Evolutionary conservation across 495 filamentous ascomycete genomes (phyloP).

Genomic region (Podospora anserina): DNA sequence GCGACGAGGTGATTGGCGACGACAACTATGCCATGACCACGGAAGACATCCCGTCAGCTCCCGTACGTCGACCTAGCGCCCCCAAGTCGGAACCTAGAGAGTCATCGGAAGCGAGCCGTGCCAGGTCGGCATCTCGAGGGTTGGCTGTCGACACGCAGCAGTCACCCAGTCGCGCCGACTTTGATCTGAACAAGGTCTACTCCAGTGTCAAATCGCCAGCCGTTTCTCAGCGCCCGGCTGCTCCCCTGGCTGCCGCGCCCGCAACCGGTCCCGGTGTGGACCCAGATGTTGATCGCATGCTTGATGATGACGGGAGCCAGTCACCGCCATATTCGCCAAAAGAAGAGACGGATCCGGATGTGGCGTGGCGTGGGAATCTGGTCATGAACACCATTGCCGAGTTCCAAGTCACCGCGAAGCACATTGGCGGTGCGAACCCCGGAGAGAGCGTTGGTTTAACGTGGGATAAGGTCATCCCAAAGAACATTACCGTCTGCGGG

Average conservation of each 20-base stretch:
- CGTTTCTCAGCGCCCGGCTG: conserved; percentile 40
- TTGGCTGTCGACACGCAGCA: conserved; percentile 52
- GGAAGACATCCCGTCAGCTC: conserved; percentile 41
- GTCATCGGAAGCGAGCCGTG: conserved; percentile 20
- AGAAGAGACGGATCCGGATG: conserved; percentile 48
- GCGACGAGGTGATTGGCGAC: conserved; percentile 83
- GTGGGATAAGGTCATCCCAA: conserved; percentile 66
- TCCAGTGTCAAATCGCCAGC: conserved; percentile 62
- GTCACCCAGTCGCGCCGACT: conserved; percentile 50
- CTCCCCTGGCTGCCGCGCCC: conserved; percentile 44
- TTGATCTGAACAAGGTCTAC: conserved; percentile 71
- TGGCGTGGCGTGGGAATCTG: conserved; percentile 77
- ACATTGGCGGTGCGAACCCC: conserved; percentile 77
- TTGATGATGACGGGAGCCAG: conserved; percentile 72
- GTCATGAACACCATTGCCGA: conserved; percentile 72
- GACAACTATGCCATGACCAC: conserved; percentile 39
- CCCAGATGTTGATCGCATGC: conserved; percentile 83
- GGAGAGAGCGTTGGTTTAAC: conserved; percentile 55
- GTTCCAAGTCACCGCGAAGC: conserved; percentile 72
- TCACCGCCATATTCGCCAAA: conserved; percentile 81
- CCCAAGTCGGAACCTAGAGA: conserved; percentile 21
- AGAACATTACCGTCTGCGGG: conserved; percentile 70
- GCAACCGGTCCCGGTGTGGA: conserved; percentile 59
- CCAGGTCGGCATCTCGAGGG: conserved; percentile 24
- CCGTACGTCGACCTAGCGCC: conserved; percentile 37